phyloP scores from a whole-genome alignment of 2,329 filamentous ascomycete species.

The Trichothecium roseum region DNA sequence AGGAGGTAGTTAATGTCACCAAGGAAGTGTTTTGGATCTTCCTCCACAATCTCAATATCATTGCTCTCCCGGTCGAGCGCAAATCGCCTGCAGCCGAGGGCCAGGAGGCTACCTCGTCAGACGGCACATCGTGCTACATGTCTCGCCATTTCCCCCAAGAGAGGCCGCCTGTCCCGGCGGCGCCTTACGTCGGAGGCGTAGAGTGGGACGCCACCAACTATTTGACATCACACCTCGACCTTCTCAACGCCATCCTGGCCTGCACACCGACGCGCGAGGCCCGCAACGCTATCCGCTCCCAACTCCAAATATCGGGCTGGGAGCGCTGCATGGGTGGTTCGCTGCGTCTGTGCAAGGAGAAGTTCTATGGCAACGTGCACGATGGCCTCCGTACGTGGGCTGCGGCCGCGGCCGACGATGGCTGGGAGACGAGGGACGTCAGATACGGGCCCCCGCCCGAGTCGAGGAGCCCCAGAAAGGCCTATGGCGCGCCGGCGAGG shows the following conservation, averaged over 20 bases:
- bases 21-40: conserved; percentile 99
- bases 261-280: conserved; percentile 59
- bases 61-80: conserved; percentile 50
- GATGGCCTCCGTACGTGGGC: conserved; percentile 86
- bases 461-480: conserved; percentile 19
- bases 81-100: conserved; percentile 9
- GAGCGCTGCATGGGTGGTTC: conserved; percentile 82
- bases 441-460: conserved; percentile 53
- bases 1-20: conserved; percentile 83
- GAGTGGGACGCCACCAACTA: conserved; percentile 99
- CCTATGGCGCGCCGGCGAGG: conserved; percentile 16
- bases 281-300: conserved; percentile 68
- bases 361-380: conserved; percentile 90
- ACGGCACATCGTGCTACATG: conserved; percentile 49
- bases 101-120: conserved; percentile 13
- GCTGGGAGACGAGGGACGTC: conserved; percentile 76
- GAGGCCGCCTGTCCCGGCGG: conserved; percentile 81
- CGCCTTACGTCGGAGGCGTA: conserved; percentile 91
- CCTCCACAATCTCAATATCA: conserved; percentile 83
- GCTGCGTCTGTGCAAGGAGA: conserved; percentile 88
- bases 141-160: conserved; percentile 70
- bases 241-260: conserved; percentile 83
- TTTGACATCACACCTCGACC: conserved; percentile 80
- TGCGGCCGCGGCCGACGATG: conserved; percentile 74
- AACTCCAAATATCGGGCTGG: conserved; percentile 76